Conservation (phyloP, 83 land plant species). For the Diphasiastrum complanatum region DNA sequence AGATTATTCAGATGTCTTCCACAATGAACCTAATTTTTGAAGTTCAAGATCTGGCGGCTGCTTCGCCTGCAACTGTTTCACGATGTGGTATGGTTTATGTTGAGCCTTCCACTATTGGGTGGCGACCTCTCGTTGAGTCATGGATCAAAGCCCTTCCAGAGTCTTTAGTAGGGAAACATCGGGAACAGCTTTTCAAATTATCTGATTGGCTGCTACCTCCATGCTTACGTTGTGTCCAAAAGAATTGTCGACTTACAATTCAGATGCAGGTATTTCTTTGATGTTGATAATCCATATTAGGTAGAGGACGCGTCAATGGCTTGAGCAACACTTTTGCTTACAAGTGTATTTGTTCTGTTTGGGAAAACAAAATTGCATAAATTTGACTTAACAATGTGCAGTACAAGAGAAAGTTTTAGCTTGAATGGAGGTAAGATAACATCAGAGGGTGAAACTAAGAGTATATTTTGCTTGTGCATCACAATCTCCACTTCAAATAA, state of each 20-base stretch:
- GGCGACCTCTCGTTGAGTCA: constrained; percentile 24
- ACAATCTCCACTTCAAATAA: neutral
- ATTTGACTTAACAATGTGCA: no score
- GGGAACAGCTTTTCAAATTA: constrained; percentile 25
- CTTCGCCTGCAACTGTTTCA: constrained; percentile 37
- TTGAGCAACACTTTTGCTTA: no score
- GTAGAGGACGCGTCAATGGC: neutral
- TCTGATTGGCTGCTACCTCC: constrained; percentile 33
- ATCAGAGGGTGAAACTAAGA: no score
- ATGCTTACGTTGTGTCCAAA: constrained; percentile 26
- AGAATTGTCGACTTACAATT: constrained; percentile 20
- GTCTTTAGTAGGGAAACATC: constrained; percentile 11
- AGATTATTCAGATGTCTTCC: constrained; percentile 34
- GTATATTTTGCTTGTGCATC: no score
- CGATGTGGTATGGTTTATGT: constrained; percentile 39
- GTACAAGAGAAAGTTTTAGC: no score
- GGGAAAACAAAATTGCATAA: no score
- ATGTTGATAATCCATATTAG: neutral
- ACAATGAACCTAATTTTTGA: constrained; percentile 36
- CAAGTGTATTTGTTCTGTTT: no score
- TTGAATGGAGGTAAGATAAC: no score
- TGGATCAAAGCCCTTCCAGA: constrained; percentile 30
- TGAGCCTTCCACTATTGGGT: constrained; percentile 27
- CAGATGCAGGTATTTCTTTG: constrained; percentile 25
- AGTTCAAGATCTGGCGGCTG: constrained; percentile 34